Conservation (phyloP, 1,139 yeast species). For the Magnusiomyces ingens region DNA sequence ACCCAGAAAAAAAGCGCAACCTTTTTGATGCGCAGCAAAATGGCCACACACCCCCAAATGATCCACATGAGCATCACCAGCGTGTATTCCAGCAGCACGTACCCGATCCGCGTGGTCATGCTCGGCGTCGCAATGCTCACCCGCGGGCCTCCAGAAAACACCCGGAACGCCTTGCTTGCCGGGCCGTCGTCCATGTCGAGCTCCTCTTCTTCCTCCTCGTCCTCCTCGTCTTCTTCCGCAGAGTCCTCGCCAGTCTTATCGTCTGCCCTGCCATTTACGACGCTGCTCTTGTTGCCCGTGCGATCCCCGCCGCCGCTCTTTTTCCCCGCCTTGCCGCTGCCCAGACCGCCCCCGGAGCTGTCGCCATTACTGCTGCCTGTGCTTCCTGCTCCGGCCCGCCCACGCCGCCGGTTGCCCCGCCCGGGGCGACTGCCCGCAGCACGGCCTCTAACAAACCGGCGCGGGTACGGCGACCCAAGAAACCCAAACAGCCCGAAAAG, state of each 20-base stretch:
- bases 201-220: conserved; percentile 6
- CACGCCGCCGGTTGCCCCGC: too few species aligned
- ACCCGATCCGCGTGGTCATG: conserved; percentile 13
- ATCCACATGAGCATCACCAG: conserved; percentile 61
- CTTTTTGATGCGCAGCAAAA: conserved; percentile 40
- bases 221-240: conserved; percentile 13
- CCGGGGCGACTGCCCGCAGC: neutral
- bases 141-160: neutral
- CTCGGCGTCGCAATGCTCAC: neutral
- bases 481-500: neutral
- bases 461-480: too few species aligned
- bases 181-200: neutral
- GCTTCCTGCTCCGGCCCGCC: neutral
- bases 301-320: too few species aligned
- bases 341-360: too few species aligned
- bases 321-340: too few species aligned
- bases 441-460: neutral
- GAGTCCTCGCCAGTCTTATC: too few species aligned
- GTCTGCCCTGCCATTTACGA: too few species aligned
- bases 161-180: too few species aligned
- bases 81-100: conserved; percentile 40
- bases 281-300: too few species aligned
- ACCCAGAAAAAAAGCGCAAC: conserved; percentile 36
- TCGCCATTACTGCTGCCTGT: neutral
- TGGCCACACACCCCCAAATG: conserved; percentile 62